Evolutionary conservation across 345 rosid species (phyloP).

Genomic region (Litchi chinensis): DNA sequence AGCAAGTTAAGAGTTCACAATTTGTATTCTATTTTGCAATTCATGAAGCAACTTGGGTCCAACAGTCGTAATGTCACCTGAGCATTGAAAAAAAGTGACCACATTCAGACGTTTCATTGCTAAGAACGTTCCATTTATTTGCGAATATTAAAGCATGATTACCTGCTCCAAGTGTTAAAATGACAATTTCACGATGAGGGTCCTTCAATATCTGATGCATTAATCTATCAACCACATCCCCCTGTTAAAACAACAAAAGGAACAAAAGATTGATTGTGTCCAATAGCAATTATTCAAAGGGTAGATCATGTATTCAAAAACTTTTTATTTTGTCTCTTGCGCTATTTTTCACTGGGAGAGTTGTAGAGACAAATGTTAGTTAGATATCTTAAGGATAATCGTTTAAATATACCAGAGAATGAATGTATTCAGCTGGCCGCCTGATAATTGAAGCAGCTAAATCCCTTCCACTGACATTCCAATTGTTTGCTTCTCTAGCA

Average conservation of each 20-base stretch:
- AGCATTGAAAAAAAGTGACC: not conserved
- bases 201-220: constrained; percentile 22
- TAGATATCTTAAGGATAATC: not conserved
- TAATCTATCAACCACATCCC: constrained; percentile 27
- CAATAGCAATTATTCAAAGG: not conserved
- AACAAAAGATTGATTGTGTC: not conserved
- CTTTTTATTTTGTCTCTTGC: not conserved
- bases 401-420: constrained; percentile 28
- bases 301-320: not conserved
- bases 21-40: constrained; percentile 12
- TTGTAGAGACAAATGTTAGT: not conserved
- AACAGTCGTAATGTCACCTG: constrained; percentile 27
- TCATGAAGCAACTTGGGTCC: constrained; percentile 27
- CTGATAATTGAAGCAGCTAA: constrained; percentile 31
- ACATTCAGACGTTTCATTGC: not conserved
- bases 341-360: not conserved
- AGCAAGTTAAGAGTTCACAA: not conserved
- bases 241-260: constrained; percentile 17
- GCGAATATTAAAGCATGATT: not conserved
- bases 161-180: constrained; percentile 34
- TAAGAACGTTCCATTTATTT: not conserved
- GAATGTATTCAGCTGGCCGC: constrained; percentile 30
- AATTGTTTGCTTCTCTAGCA: constrained; percentile 28
- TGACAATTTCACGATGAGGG: constrained; percentile 20
- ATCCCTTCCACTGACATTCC: constrained; percentile 40